phyloP scores from a whole-genome alignment of 2,329 filamentous ascomycete species.

The Claviceps sp. region DNA sequence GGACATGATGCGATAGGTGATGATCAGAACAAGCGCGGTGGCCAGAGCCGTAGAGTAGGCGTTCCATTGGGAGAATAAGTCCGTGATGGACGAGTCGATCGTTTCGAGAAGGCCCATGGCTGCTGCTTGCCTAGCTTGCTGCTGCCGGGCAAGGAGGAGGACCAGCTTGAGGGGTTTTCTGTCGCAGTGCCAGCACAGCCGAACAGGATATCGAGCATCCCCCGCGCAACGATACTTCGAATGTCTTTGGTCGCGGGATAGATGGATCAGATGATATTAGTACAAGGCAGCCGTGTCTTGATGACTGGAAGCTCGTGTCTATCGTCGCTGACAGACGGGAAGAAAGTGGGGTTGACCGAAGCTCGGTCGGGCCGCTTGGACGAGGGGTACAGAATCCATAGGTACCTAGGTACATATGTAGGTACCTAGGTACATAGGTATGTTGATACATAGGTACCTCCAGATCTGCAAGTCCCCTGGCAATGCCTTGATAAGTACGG shows the following conservation, averaged over 20 bases:
- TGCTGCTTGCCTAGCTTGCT: not conserved
- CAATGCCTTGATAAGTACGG: no score
- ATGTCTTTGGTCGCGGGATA: not conserved
- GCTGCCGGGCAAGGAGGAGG: not conserved
- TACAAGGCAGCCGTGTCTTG: not conserved
- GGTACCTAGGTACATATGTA: no score
- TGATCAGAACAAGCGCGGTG: slow-evolving; percentile 49
- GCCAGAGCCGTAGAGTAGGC: slow-evolving; percentile 59
- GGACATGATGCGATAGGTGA: slow-evolving; percentile 58
- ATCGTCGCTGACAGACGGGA: not conserved
- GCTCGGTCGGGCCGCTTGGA: not conserved
- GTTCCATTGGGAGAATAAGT: slow-evolving; percentile 69
- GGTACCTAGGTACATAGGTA: no score
- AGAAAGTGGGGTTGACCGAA: not conserved
- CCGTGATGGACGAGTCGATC: slow-evolving; percentile 58
- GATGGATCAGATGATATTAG: not conserved
- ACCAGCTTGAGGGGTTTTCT: not conserved
- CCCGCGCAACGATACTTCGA: not conserved
- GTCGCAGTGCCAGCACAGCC: not conserved
- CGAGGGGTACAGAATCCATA: not conserved
- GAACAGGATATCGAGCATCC: not conserved
- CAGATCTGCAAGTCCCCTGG: no score
- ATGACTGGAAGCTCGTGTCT: not conserved
- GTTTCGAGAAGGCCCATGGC: slow-evolving; percentile 37
- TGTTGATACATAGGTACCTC: no score